phyloP scores from a whole-genome alignment of 2,329 filamentous ascomycete genomes.

The Claviceps cyperi region DNA sequence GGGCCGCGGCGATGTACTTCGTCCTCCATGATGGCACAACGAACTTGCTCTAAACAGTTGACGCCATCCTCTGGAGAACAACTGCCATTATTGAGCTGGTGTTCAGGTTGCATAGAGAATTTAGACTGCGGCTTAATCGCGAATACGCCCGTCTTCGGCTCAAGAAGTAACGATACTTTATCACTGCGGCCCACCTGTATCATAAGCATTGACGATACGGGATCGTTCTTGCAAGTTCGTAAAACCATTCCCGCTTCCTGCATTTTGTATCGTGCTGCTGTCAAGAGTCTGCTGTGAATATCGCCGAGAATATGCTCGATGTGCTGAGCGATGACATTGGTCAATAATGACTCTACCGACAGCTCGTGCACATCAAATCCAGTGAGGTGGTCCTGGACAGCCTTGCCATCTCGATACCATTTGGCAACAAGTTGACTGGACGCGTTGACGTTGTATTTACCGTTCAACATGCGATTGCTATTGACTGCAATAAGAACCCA shows the following conservation, averaged over 20 bases:
- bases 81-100: constrained; percentile 45
- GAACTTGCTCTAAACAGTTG: constrained; percentile 42
- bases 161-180: constrained; percentile 49
- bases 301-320: constrained; percentile 55
- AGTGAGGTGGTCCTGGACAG: constrained; percentile 55
- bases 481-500: constrained; percentile 82
- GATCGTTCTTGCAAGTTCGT: constrained; percentile 42
- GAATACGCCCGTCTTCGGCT: constrained; percentile 65
- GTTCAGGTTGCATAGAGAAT: constrained; percentile 43
- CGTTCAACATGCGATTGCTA: constrained; percentile 40
- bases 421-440: constrained; percentile 47
- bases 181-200: constrained; percentile 55
- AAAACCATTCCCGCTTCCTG: constrained; percentile 44
- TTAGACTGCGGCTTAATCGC: constrained; percentile 52
- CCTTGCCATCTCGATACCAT: constrained; percentile 76
- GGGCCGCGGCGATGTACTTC: constrained; percentile 45
- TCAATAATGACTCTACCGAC: constrained; percentile 61
- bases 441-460: constrained; percentile 24
- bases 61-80: constrained; percentile 45
- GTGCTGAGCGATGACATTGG: constrained; percentile 61
- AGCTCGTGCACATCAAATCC: constrained; percentile 51
- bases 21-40: constrained; percentile 46
- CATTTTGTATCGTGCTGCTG: constrained; percentile 45
- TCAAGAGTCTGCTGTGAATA: constrained; percentile 45
- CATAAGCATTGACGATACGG: constrained; percentile 51